A percentile compares a stretch with the other conserved stretches of the same genome.
Conservation (phyloP, 345 rosid species). For the Raphanus raphanistrum region DNA sequence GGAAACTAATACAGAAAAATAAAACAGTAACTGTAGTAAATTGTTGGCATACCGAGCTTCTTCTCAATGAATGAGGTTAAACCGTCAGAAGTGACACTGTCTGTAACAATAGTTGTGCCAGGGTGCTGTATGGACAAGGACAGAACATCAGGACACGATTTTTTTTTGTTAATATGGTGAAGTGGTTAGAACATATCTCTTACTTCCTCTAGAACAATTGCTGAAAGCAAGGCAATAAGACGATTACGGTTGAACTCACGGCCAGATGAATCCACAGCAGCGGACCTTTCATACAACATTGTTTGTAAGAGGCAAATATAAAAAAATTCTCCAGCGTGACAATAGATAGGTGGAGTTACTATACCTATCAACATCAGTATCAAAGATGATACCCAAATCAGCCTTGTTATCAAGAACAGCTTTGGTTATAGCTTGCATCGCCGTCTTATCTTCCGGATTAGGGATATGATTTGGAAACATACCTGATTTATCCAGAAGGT, state of each 20-base stretch:
- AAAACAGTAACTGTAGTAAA: background rate
- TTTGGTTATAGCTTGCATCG: conserved; percentile 84
- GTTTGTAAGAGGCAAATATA: conserved; percentile 9
- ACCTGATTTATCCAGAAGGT: conserved; percentile 48
- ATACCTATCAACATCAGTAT: conserved; percentile 97
- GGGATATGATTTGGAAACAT: conserved; percentile 98
- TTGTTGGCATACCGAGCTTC: conserved; percentile 69
- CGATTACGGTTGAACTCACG: conserved; percentile 91
- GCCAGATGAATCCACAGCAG: conserved; percentile 96
- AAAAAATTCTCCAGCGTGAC: background rate
- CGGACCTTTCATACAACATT: conserved; percentile 61
- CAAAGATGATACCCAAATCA: conserved; percentile 96
- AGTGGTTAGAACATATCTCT: conserved; percentile 38
- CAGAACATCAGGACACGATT: background rate
- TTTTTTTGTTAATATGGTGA: background rate
- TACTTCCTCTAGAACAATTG: conserved; percentile 93
- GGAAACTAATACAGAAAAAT: conserved; percentile 7
- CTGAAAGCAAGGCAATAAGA: conserved; percentile 85
- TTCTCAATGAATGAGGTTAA: conserved; percentile 80
- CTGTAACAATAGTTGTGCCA: conserved; percentile 93
- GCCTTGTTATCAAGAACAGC: conserved; percentile 92
- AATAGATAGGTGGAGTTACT: conserved; percentile 12
- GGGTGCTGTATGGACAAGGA: conserved; percentile 65
- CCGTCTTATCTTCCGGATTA: conserved; percentile 92
- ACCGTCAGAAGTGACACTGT: conserved; percentile 98